Percentiles rank a stretch among this genome's conserved stretches.
These are phyloP conservation scores for Hypoxylon sp. DNA, from an alignment of 2,329 filamentous ascomycete genomes.

Conservation along the genomic window DNA sequence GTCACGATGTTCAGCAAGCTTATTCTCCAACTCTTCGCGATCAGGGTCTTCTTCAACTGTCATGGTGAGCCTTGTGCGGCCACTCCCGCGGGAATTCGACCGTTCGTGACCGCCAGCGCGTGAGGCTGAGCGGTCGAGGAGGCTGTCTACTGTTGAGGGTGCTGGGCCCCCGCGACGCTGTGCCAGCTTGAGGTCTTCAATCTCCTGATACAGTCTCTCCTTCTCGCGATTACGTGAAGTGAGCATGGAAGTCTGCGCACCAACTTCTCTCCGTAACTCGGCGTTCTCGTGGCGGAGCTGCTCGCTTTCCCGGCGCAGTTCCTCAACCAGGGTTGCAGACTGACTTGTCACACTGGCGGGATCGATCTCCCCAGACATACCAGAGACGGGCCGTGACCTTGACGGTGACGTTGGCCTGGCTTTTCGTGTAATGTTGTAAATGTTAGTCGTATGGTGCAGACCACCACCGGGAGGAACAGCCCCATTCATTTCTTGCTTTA, in stretches of 20 bases:
- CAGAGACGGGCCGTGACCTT: constrained; percentile 64
- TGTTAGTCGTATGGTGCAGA: constrained; percentile 73
- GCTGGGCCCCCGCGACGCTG: constrained; percentile 77
- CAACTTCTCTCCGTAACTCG: constrained; percentile 90
- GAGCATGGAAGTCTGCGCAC: constrained; percentile 96
- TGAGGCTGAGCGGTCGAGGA: constrained; percentile 94
- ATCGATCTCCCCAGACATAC: constrained; percentile 64
- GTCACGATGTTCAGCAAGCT: constrained; percentile 85
- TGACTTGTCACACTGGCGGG: constrained; percentile 67
- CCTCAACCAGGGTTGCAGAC: constrained; percentile 79
- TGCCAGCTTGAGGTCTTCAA: constrained; percentile 93
- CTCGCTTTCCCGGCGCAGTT: constrained; percentile 76
- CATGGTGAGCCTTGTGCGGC: constrained; percentile 72
- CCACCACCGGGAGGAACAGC: constrained; percentile 34
- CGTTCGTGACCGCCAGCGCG: constrained; percentile 78
- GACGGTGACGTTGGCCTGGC: constrained; percentile 60
- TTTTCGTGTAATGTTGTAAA: constrained; percentile 74
- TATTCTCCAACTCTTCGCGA: constrained; percentile 87
- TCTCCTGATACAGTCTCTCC: constrained; percentile 94
- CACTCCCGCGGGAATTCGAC: constrained; percentile 80
- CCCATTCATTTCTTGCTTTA: constrained; percentile 70
- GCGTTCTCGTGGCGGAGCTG: constrained; percentile 92
- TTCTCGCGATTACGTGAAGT: constrained; percentile 96
- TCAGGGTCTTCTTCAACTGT: constrained; percentile 81
- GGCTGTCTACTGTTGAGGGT: constrained; percentile 82